phyloP scores from a whole-genome alignment of 2,329 filamentous ascomycete species.

The Neofusicoccum cordaticola region DNA sequence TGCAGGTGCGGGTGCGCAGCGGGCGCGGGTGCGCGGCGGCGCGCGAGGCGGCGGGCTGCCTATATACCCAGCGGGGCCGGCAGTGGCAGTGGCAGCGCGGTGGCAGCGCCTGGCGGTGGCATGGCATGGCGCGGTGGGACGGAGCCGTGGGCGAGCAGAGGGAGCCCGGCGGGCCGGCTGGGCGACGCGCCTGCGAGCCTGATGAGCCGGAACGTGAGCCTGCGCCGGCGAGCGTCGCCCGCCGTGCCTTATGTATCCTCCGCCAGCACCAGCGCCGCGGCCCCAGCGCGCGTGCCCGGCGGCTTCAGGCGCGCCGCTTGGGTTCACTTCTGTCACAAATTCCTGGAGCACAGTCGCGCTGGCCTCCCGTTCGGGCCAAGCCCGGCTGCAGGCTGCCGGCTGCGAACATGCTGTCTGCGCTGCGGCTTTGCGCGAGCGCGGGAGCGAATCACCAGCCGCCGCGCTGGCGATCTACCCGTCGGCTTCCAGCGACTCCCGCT shows the following conservation, averaged over 20 bases:
- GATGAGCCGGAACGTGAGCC: too few relatives aligned
- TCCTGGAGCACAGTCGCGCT: neutral
- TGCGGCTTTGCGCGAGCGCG: conserved; percentile 7
- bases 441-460: neutral
- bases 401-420: neutral
- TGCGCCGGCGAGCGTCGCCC: neutral
- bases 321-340: neutral
- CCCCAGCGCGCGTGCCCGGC: neutral
- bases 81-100: too few relatives aligned
- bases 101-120: too few relatives aligned
- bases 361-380: neutral
- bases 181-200: neutral
- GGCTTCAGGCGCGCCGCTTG: conserved; percentile 1
- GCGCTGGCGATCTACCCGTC: neutral
- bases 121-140: too few relatives aligned
- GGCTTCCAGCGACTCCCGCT: neutral
- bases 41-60: too few relatives aligned
- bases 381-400: neutral
- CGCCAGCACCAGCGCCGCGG: neutral
- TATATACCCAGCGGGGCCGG: too few relatives aligned
- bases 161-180: neutral
- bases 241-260: neutral
- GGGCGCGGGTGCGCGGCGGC: too few relatives aligned
- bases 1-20: too few relatives aligned
- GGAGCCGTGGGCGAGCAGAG: neutral